A percentile compares a stretch with the other conserved stretches of the same genome.
Evolutionary conservation across 2,329 filamentous ascomycete genomes (phyloP).

Genomic region (Cladorrhinum sp.): DNA sequence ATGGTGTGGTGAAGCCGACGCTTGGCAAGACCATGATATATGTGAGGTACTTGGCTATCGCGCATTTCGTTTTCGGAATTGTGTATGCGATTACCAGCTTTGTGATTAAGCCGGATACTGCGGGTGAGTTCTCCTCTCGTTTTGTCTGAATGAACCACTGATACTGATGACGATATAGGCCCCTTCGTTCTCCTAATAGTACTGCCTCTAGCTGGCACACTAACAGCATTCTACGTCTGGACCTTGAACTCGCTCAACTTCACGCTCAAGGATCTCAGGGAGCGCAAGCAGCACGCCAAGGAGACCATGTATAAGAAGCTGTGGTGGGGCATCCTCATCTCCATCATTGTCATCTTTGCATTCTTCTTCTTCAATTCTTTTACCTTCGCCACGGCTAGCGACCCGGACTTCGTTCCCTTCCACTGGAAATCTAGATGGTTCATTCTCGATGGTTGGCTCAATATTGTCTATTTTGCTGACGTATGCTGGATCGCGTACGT

Average conservation of each 20-base stretch:
- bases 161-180: slow-evolving; percentile 45
- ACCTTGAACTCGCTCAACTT: slow-evolving; percentile 91
- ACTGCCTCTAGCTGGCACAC: slow-evolving; percentile 81
- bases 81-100: slow-evolving; percentile 90
- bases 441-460: slow-evolving; percentile 93
- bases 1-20: slow-evolving; percentile 92
- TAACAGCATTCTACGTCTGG: slow-evolving; percentile 98
- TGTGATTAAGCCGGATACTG: slow-evolving; percentile 82
- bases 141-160: not conserved
- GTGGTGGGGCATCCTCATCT: slow-evolving; percentile 94
- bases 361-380: slow-evolving; percentile 99
- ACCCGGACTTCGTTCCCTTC: slow-evolving; percentile 87
- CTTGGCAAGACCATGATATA: slow-evolving; percentile 92
- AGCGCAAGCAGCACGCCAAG: slow-evolving; percentile 91
- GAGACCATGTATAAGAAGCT: slow-evolving; percentile 96
- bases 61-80: slow-evolving; percentile 91
- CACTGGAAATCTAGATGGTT: slow-evolving; percentile 99
- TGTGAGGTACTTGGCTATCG: slow-evolving; percentile 84
- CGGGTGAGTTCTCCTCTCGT: slow-evolving; percentile 47
- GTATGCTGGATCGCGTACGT: slow-evolving; percentile 92
- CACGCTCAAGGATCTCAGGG: slow-evolving; percentile 93
- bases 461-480: slow-evolving; percentile 91
- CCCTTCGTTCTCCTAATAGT: slow-evolving; percentile 91
- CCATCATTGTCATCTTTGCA: slow-evolving; percentile 91
- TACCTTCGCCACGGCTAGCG: slow-evolving; percentile 79